These are phyloP conservation scores for Trypanosoma avium DNA, from an alignment of 208 protist genomes.

Conservation along the genomic window DNA sequence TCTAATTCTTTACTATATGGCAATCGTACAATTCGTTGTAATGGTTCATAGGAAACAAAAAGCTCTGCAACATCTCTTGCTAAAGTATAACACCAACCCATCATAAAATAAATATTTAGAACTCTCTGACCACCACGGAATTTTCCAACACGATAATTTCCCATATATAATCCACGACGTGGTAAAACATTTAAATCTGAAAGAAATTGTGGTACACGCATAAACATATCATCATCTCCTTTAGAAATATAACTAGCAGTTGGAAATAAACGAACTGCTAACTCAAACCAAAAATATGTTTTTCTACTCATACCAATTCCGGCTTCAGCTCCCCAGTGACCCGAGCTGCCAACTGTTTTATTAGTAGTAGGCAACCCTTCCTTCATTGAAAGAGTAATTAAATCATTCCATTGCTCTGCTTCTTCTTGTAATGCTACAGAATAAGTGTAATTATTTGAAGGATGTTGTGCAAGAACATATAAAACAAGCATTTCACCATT, in stretches of 20 bases:
- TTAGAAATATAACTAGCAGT: not conserved
- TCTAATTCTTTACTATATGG: not conserved
- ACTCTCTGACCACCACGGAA: not conserved
- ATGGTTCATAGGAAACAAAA: not conserved
- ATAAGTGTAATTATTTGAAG: not conserved
- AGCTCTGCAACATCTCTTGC: not conserved
- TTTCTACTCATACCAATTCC: slow-evolving; percentile 30
- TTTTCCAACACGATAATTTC: not conserved
- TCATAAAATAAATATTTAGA: not conserved
- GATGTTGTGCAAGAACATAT: not conserved
- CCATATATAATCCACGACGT: not conserved
- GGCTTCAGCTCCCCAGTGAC: not conserved
- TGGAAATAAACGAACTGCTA: not conserved
- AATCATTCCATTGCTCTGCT: slow-evolving; percentile 10
- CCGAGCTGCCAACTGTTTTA: not conserved
- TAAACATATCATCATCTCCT: slow-evolving; percentile 31
- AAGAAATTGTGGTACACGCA: slow-evolving; percentile 48
- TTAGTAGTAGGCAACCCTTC: not conserved
- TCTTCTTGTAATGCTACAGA: slow-evolving; percentile 36
- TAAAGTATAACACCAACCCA: not conserved
- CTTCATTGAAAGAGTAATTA: not conserved
- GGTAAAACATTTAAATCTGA: not conserved
- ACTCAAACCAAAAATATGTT: slow-evolving; percentile 6
- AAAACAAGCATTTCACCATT: slow-evolving; percentile 27
- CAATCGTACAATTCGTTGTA: not conserved